Percentiles rank a stretch among this genome's conserved stretches.
These are phyloP conservation scores for Nakazawaea wyomingensis DNA, from an alignment of 805 yeast genomes.

Conservation along the genomic window DNA sequence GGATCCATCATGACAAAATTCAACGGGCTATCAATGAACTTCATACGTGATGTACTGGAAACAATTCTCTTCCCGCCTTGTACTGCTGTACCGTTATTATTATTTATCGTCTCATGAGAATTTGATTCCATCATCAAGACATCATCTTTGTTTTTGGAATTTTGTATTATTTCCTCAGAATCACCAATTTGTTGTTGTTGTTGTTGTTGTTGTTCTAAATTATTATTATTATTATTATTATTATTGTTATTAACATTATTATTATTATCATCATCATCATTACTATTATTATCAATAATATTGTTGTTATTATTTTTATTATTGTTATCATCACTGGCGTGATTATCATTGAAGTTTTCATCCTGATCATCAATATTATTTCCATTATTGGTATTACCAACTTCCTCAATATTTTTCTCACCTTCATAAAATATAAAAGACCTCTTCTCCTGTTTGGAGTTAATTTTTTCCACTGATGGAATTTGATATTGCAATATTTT, in stretches of 20 bases:
- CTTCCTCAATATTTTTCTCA: background rate
- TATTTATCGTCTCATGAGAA: too few species aligned
- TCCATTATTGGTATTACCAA: background rate
- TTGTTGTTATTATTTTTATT: background rate
- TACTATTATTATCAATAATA: background rate
- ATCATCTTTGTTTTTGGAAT: too few species aligned
- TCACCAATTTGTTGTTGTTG: too few species aligned
- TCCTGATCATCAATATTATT: too few species aligned
- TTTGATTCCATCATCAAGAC: too few species aligned
- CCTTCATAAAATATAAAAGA: background rate
- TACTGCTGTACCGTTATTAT: background rate
- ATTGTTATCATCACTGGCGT: background rate
- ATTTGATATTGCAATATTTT: slow-evolving; percentile 7
- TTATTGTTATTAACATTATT: background rate
- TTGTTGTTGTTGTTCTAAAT: too few species aligned
- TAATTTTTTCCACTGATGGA: background rate
- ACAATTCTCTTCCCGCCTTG: too few species aligned
- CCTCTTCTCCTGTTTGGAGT: background rate
- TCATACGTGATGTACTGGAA: background rate
- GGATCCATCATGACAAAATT: slow-evolving; percentile 17
- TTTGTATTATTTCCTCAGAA: too few species aligned
- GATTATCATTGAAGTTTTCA: too few species aligned
- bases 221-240: too few species aligned
- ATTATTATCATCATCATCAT: background rate
- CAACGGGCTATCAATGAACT: slow-evolving; percentile 1